phyloP scores from a whole-genome alignment of 208 protist genomes.

The Trypanosoma grayi region DNA sequence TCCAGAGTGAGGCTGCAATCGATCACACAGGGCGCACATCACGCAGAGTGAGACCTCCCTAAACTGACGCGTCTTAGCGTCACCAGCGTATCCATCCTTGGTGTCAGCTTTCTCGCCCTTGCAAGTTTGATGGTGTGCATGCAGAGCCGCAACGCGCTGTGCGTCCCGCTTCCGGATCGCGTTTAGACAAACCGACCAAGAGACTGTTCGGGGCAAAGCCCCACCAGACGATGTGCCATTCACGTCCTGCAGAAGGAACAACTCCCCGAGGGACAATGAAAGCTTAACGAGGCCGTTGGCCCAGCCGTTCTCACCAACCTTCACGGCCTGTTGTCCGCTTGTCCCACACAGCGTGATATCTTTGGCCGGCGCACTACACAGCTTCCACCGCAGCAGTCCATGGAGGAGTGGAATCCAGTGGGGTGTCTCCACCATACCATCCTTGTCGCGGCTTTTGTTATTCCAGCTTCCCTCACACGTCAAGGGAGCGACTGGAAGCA shows the following conservation, averaged over 20 bases:
- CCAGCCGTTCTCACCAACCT: slow-evolving; percentile 4
- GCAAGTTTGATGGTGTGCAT: not conserved
- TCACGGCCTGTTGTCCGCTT: not conserved
- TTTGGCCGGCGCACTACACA: not conserved
- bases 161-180: not conserved
- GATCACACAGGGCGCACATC: not conserved
- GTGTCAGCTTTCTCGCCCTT: not conserved
- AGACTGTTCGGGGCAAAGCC: not conserved
- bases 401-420: slow-evolving; percentile 8
- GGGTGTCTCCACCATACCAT: too few species aligned
- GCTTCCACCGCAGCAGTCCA: not conserved
- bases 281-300: not conserved
- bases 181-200: slow-evolving; percentile 7
- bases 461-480: too few species aligned
- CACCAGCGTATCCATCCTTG: not conserved
- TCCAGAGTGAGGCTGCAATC: not conserved
- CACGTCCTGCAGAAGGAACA: not conserved
- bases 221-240: not conserved
- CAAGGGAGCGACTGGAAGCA: too few species aligned
- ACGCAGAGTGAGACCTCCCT: not conserved
- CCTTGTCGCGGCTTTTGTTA: too few species aligned
- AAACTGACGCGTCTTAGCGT: not conserved
- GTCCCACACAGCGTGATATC: slow-evolving; percentile 1
- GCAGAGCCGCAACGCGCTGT: not conserved
- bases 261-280: slow-evolving; percentile 8